Percentiles rank a stretch among this genome's conserved stretches.
phyloP scores from a whole-genome alignment of 192 early-diverging fungal species.

The Phlyctochytrium bullatum region DNA sequence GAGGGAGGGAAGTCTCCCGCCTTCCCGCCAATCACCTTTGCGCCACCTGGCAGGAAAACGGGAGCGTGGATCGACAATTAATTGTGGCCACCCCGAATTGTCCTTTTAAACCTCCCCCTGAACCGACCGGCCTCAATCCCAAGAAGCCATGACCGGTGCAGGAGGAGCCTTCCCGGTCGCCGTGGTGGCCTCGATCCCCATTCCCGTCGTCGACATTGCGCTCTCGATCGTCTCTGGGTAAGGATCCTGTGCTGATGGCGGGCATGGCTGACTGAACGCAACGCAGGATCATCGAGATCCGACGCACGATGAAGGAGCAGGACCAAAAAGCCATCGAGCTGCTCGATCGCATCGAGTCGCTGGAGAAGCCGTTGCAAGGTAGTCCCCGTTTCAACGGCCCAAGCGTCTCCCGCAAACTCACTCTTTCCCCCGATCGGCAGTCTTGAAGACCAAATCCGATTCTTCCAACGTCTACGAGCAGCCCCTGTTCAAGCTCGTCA shows the following conservation, averaged over 20 bases:
- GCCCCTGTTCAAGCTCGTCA: neutral
- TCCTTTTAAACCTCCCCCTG: no score
- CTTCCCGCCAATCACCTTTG: no score
- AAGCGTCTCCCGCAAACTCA: no score
- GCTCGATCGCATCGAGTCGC: neutral
- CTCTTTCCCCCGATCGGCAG: neutral
- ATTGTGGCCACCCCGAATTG: no score
- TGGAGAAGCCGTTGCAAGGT: neutral
- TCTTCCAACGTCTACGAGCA: neutral
- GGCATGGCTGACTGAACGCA: no score
- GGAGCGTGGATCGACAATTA: no score
- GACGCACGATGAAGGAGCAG: neutral
- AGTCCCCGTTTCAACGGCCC: neutral
- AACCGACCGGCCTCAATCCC: no score
- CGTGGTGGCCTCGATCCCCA: no score
- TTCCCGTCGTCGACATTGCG: neutral
- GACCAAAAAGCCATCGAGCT: neutral
- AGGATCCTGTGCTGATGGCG: neutral
- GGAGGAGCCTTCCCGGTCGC: no score
- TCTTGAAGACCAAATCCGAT: neutral
- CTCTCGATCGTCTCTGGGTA: neutral
- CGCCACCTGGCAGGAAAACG: no score
- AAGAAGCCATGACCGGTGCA: no score
- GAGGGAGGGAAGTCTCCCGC: no score
- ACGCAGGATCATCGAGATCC: neutral